Conservation (phyloP, 2,329 filamentous ascomycete genomes). For the Fonsecaea erecta region DNA sequence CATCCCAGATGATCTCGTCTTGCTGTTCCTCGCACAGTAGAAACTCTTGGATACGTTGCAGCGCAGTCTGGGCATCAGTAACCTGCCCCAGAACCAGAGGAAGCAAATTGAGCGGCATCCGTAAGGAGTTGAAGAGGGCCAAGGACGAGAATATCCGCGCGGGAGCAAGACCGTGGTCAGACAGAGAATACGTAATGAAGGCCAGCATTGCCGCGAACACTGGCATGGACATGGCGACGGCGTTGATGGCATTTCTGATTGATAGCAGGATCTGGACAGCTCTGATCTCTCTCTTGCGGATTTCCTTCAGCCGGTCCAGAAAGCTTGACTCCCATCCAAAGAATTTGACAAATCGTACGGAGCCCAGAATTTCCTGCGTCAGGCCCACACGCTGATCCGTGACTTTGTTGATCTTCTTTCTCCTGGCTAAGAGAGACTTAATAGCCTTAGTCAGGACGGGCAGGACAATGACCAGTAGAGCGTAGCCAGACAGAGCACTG, state of each 20-base stretch:
- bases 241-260: slow-evolving; percentile 83
- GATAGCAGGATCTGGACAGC: slow-evolving; percentile 83
- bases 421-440: slow-evolving; percentile 72
- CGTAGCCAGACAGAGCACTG: slow-evolving; percentile 87
- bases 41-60: slow-evolving; percentile 86
- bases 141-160: slow-evolving; percentile 86
- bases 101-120: slow-evolving; percentile 86
- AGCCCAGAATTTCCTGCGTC: slow-evolving; percentile 88
- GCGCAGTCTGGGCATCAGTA: slow-evolving; percentile 83
- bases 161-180: slow-evolving; percentile 70
- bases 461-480: slow-evolving; percentile 75
- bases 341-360: slow-evolving; percentile 93
- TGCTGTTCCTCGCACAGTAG: slow-evolving; percentile 81
- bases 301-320: slow-evolving; percentile 72
- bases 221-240: slow-evolving; percentile 79
- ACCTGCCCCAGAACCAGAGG: slow-evolving; percentile 87
- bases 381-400: slow-evolving; percentile 90
- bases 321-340: slow-evolving; percentile 96
- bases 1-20: slow-evolving; percentile 68
- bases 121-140: slow-evolving; percentile 88
- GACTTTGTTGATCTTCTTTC: slow-evolving; percentile 84
- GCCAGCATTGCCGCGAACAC: slow-evolving; percentile 94
- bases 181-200: slow-evolving; percentile 78
- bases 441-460: slow-evolving; percentile 79
- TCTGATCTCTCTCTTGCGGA: slow-evolving; percentile 76